Conservation (phyloP, 768 basidiomycete species). For the Lentinula sp. region DNA sequence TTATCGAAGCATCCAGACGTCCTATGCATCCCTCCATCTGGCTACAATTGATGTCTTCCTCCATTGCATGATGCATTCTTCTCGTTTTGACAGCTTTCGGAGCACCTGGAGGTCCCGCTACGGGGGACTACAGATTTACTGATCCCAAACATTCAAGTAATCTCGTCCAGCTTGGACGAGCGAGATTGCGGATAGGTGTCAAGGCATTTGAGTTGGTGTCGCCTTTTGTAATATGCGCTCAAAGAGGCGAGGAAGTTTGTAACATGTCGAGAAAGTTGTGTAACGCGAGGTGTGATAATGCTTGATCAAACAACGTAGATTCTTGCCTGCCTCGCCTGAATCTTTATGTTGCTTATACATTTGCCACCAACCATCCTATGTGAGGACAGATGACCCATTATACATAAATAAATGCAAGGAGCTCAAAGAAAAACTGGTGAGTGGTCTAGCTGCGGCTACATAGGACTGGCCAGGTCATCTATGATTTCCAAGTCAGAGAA, state of each 20-base stretch:
- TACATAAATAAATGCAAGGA: too few relatives aligned
- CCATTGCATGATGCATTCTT: conserved; percentile 1
- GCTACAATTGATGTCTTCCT: not conserved
- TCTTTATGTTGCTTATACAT: too few relatives aligned
- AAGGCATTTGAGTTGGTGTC: not conserved
- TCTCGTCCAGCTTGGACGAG: not conserved
- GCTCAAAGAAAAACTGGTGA: too few relatives aligned
- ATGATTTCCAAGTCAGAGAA: too few relatives aligned
- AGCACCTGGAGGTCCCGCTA: conserved; percentile 26
- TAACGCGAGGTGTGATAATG: not conserved
- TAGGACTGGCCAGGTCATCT: too few relatives aligned
- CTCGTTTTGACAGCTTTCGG: conserved; percentile 23
- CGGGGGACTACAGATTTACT: conserved; percentile 12
- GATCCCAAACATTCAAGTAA: conserved; percentile 47
- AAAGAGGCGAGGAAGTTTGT: not conserved
- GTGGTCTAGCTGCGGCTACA: too few relatives aligned
- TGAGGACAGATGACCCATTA: too few relatives aligned
- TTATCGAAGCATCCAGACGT: not conserved
- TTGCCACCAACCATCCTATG: too few relatives aligned
- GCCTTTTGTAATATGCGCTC: not conserved
- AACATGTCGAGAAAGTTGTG: not conserved
- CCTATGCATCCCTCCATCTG: not conserved
- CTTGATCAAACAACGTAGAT: not conserved
- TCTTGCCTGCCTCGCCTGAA: not conserved
- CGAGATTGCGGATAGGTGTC: not conserved